phyloP scores from a whole-genome alignment of 2,329 filamentous ascomycete genomes.

The Seiridium cupressi region DNA sequence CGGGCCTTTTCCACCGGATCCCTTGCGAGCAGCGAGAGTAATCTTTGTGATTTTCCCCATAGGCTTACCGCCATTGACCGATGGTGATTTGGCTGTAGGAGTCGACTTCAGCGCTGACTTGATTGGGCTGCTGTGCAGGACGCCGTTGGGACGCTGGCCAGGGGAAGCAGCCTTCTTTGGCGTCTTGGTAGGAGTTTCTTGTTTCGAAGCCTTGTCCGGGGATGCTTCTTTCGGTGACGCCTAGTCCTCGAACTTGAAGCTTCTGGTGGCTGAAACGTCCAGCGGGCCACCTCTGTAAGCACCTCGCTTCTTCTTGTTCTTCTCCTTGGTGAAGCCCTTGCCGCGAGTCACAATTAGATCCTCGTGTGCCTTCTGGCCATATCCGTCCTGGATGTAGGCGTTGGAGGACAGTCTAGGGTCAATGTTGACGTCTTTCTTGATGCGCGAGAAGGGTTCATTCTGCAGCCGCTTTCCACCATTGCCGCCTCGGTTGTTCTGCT shows the following conservation, averaged over 20 bases:
- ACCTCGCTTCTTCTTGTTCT: constrained; percentile 97
- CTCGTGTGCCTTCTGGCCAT: constrained; percentile 83
- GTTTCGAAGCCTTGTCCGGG: background rate
- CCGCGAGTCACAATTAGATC: constrained; percentile 89
- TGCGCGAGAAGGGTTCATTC: constrained; percentile 74
- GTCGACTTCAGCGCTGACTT: background rate
- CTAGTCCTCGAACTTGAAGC: constrained; percentile 93
- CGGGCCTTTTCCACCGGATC: background rate
- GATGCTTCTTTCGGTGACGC: constrained; percentile 8
- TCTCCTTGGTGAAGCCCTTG: constrained; percentile 98
- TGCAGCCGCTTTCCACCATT: constrained; percentile 42
- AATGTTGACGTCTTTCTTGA: constrained; percentile 66
- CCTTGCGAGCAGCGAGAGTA: background rate
- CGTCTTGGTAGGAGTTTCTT: background rate
- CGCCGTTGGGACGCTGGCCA: background rate
- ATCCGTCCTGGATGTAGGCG: constrained; percentile 78
- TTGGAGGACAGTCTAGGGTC: constrained; percentile 74
- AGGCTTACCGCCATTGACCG: background rate
- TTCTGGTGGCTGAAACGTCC: constrained; percentile 76
- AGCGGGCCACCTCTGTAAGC: constrained; percentile 88
- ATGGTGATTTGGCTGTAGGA: background rate
- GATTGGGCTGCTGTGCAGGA: background rate
- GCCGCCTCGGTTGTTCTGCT: constrained; percentile 35
- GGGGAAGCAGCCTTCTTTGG: background rate
- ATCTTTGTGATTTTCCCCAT: background rate